Percentiles rank a stretch among this genome's conserved stretches.
Conservation (phyloP, 345 rosid genomes). For the Eucalyptus pauciflora region DNA sequence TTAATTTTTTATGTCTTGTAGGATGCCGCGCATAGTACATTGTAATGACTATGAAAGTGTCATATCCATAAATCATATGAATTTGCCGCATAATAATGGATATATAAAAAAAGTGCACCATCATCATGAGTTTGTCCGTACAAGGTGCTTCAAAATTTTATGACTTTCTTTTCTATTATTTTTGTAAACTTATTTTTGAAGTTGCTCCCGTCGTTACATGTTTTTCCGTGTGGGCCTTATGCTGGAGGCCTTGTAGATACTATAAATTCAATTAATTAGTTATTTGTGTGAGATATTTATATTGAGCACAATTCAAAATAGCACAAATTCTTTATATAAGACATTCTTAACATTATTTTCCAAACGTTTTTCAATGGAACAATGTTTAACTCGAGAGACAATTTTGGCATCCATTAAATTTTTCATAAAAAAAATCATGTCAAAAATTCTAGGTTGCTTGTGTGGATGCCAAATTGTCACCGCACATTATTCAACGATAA, state of each 20-base stretch:
- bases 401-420: background rate
- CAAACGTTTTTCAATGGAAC: background rate
- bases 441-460: background rate
- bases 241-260: background rate
- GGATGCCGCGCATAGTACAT: background rate
- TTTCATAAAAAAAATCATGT: background rate
- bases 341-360: background rate
- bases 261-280: no score
- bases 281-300: background rate
- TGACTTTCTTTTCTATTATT: background rate
- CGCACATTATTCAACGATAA: accelerated
- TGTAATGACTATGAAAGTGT: background rate
- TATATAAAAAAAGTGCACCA: background rate
- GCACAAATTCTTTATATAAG: background rate
- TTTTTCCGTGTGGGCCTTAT: background rate
- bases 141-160: background rate
- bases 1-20: no score
- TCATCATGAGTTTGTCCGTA: background rate
- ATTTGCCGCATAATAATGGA: background rate
- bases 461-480: background rate
- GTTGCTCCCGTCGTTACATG: background rate
- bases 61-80: background rate
- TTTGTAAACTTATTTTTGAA: background rate
- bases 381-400: background rate
- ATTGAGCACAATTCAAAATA: background rate